A percentile compares a stretch with the other conserved stretches of the same genome.
phyloP scores from a whole-genome alignment of 306 rosid genomes.

The Fragaria nilgerrensis region DNA sequence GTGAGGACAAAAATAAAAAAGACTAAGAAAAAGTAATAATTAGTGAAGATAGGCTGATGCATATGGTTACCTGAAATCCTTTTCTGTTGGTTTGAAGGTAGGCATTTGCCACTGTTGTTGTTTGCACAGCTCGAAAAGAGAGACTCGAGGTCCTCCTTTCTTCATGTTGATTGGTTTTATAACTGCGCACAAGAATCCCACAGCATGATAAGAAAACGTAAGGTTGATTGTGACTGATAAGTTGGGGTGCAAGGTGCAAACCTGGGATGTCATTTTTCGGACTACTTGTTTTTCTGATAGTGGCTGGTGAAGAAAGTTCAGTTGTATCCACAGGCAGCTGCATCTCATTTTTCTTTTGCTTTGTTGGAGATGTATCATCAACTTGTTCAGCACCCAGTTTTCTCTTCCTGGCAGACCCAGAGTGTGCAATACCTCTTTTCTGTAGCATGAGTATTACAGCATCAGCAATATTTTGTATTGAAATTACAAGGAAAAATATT shows the following conservation, averaged over 20 bases:
- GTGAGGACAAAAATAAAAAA: slow-evolving; percentile 4
- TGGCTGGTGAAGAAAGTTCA: slow-evolving; percentile 13
- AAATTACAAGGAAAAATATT: background rate
- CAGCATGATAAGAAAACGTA: background rate
- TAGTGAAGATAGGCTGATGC: slow-evolving; percentile 3
- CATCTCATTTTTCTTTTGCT: slow-evolving; percentile 28
- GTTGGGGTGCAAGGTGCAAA: slow-evolving; percentile 26
- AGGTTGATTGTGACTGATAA: background rate
- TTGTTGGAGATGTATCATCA: slow-evolving; percentile 33
- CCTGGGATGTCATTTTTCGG: slow-evolving; percentile 42
- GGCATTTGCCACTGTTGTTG: slow-evolving; percentile 82
- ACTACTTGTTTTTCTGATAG: slow-evolving; percentile 28
- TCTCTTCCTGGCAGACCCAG: slow-evolving; percentile 55
- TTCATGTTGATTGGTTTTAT: slow-evolving; percentile 53
- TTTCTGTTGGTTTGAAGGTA: slow-evolving; percentile 46
- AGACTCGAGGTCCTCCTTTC: slow-evolving; percentile 86
- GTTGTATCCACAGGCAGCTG: slow-evolving; percentile 19
- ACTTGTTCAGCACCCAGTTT: slow-evolving; percentile 33
- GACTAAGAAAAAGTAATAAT: background rate
- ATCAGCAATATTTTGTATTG: background rate
- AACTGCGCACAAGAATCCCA: slow-evolving; percentile 28
- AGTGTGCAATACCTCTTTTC: slow-evolving; percentile 58
- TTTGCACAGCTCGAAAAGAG: slow-evolving; percentile 65
- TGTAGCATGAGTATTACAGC: slow-evolving; percentile 25
- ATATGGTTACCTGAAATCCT: slow-evolving; percentile 54